Evolutionary conservation across 495 filamentous ascomycete genomes (phyloP), one percentile per base, ranked within the genome.

Genomic region (Copromyces sp.): DNA sequence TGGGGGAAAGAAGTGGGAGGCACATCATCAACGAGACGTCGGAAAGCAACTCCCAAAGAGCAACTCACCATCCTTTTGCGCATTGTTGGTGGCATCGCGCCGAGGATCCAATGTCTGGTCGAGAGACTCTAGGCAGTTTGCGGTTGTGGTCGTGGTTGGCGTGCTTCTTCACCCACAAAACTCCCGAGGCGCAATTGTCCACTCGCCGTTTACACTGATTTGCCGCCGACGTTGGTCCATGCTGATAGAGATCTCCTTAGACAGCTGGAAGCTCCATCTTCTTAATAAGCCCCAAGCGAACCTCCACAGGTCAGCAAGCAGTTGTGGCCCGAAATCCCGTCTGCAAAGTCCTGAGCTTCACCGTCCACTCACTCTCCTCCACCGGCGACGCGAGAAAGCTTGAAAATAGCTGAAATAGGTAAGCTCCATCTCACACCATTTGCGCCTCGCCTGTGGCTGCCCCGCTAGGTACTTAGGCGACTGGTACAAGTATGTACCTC

Each of bases 401-500:
- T 61, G 53, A 61, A 35, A 61, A 61, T 24, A 35, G 24, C 53
- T 16, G 53, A 12, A 61, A 35, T 61, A n/a, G n/a, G n/a, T n/a
- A 61, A 61, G 14, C 29, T 17, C 53, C 29, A 35, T 61, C 4
- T 61, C 29, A 53, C 53, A 32, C 53, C 12, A 35, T 61, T 61
- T 35, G 53, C 14, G 17, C 45, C 14, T 61, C 53, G 53, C 14
- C 53, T 61, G 53, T 61, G 29, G 53, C 29, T 61, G 53, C 53
- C 53, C 53, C 53, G 29, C 53, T 35, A 61, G 53, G 53, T 61
- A 61, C 53, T 32, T 61, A 9, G 53, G 53, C 29, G 29, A 61
- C 53, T 61, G 53, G 53, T 61, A 61, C 53, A 70, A 39, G 68
- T 53, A 35, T 45, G 41, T 73, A 38, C 68, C 44, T 73, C 68